Conservation (phyloP, 1,284 basidiomycete species). For the Leccinum pachyderme region DNA sequence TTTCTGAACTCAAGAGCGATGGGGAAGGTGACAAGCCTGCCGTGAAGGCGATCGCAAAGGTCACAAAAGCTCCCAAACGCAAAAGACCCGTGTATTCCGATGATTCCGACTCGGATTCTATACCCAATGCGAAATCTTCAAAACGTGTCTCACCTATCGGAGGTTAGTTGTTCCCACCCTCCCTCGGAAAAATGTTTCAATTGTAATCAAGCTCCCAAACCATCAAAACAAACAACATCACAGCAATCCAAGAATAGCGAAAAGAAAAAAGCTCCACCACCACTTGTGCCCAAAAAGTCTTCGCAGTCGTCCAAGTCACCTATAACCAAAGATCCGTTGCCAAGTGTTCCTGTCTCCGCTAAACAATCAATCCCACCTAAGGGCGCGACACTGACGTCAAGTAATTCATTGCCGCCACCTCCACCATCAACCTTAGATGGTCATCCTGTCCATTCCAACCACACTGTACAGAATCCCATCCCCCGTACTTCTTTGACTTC, state of each 20-base stretch:
- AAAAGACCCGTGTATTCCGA: slow-evolving; percentile 26
- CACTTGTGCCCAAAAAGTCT: neutral
- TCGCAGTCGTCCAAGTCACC: slow-evolving; percentile 11
- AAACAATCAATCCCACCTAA: neutral
- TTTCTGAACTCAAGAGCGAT: slow-evolving; percentile 32
- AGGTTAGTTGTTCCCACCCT: slow-evolving; percentile 19
- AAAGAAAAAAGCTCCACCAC: slow-evolving; percentile 4
- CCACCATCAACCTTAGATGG: neutral
- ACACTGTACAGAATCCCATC: neutral
- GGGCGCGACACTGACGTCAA: neutral
- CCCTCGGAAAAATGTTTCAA: neutral
- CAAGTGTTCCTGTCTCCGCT: slow-evolving; percentile 3
- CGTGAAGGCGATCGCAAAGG: slow-evolving; percentile 11
- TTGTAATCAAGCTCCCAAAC: slow-evolving; percentile 15
- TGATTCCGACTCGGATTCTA: slow-evolving; percentile 26
- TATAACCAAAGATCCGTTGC: slow-evolving; percentile 20
- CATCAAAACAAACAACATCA: slow-evolving; percentile 7
- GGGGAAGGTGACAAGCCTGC: slow-evolving; percentile 32
- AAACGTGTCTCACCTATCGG: slow-evolving; percentile 6
- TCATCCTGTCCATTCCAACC: neutral
- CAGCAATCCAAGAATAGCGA: slow-evolving; percentile 3
- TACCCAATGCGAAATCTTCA: slow-evolving; percentile 14
- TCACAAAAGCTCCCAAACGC: slow-evolving; percentile 23
- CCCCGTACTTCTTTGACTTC: neutral
- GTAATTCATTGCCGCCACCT: neutral